Conservation (phyloP, 2,329 filamentous ascomycete species). For the Orbilia blumenaviensis region DNA sequence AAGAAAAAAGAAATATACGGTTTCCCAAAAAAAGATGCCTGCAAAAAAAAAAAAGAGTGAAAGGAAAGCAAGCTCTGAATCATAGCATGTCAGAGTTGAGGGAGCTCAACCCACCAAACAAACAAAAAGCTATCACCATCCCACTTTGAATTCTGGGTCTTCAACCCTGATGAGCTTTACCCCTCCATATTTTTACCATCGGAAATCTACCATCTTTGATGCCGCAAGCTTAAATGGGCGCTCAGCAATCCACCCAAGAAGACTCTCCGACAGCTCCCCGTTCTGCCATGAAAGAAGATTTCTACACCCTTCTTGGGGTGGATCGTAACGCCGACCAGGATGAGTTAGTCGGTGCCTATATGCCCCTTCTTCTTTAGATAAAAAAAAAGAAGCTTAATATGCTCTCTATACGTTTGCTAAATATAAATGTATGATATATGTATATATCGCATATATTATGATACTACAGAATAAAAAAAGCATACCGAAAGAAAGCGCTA, state of each 20-base stretch:
- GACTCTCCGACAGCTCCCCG: background rate
- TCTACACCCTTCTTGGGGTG: conserved; percentile 37
- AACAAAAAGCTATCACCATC: background rate
- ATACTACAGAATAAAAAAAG: conserved; percentile 79
- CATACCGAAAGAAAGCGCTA: conserved; percentile 87
- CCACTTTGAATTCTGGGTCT: background rate
- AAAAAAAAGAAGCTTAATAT: too few relatives aligned
- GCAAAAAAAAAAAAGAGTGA: background rate
- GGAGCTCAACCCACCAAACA: background rate
- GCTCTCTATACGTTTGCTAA: too few relatives aligned
- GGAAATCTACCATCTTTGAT: background rate
- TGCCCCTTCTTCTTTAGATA: background rate
- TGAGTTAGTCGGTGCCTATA: conserved; percentile 41
- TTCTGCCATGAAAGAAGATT: conserved; percentile 44
- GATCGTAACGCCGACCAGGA: conserved; percentile 46
- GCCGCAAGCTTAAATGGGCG: conserved; percentile 19
- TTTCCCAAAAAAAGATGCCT: conserved; percentile 12
- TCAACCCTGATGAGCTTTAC: background rate
- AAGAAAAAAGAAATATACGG: too few relatives aligned
- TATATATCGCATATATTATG: background rate
- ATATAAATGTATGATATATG: too few relatives aligned
- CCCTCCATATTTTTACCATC: background rate
- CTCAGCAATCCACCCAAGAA: conserved; percentile 24
- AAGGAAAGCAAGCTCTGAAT: background rate
- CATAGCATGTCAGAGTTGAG: background rate